Base-by-base conservation (phyloP, 129 eudicot genomes). In the Ambrosia trifida region DNA sequence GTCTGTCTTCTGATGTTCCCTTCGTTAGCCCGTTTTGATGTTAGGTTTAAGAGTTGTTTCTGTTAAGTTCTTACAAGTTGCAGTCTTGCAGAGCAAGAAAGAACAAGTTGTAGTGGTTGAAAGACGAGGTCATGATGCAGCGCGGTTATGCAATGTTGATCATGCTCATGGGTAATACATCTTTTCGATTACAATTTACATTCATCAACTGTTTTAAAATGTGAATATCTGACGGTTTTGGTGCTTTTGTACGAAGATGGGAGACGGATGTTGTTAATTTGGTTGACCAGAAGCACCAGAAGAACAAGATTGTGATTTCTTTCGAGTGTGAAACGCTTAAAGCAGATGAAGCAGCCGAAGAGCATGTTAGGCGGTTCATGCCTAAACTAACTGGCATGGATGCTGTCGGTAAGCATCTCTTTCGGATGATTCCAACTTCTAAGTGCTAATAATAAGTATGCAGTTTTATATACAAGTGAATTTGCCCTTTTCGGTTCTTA, bases 311-410 rank as follows among this genome's bases (percentile, higher is more conserved):
- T 74, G 64, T 62, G 14, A 78, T 95, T 72, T 87, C 96, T 67
- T 95, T 95, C 13, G 89, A 79, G 49, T 95, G 99, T 79, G 96
- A 86, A 80, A 85, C 96, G 14, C 91, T 95, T 59, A 95, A 95
- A 84, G 91, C 99, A 7, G 97, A 90, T 50, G 73, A 88, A 70
- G 92, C 91, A 78, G 99, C 97, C n/a, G 97, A 95, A 81, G 97
- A 88, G 35, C 99, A 95, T 84, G 81, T 88, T 68, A 81, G 33
- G 73, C 77, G 84, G 70, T 95, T 87, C 80, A 85, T 95, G 96
- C 97, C 96, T 30, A 90, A 95, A 75, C 77, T 90, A 83, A 81
- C 74, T 47, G 97, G 99, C 81, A 82, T 86, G 86, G 96, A 90
- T 84, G 99, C 99, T 69, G 91, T 95, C 44, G 96, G 99, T 95